Percentiles rank a stretch among this genome's conserved stretches.
These are phyloP conservation scores for Colletotrichum shisoi DNA, from an alignment of 2,329 filamentous ascomycete species.

Conservation along the genomic window DNA sequence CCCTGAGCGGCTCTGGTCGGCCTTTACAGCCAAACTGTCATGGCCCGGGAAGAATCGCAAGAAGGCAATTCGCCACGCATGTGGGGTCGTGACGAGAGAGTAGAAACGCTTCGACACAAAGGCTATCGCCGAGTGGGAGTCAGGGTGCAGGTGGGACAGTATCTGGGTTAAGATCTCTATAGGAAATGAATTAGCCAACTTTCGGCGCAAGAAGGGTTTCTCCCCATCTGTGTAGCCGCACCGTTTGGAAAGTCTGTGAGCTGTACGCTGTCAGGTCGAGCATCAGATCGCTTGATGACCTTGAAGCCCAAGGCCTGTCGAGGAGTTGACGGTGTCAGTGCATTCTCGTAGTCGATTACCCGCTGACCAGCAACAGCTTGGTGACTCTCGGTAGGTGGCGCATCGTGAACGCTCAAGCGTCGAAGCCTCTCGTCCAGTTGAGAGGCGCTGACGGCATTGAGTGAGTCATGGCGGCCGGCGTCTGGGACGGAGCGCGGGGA, in stretches of 20 bases:
- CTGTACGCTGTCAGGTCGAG: conserved; percentile 52
- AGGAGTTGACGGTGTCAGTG: conserved; percentile 57
- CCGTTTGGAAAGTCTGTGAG: conserved; percentile 79
- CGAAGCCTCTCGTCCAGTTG: conserved; percentile 60
- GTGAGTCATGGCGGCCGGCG: conserved; percentile 42
- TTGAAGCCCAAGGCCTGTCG: conserved; percentile 63
- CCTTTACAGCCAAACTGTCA: conserved; percentile 59
- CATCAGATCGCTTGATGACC: conserved; percentile 59
- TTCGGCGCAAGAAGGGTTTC: conserved; percentile 6
- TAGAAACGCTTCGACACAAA: conserved; percentile 90
- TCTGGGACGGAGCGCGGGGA: conserved; percentile 50
- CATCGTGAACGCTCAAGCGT: conserved; percentile 58
- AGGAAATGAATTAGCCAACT: conserved; percentile 22
- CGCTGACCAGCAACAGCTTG: conserved; percentile 58
- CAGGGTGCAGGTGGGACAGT: conserved; percentile 85
- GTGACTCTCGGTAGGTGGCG: conserved; percentile 42
- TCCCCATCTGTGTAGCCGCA: conserved; percentile 51
- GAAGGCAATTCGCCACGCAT: conserved; percentile 94
- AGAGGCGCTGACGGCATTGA: conserved; percentile 51
- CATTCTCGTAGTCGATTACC: conserved; percentile 69
- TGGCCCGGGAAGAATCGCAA: conserved; percentile 87
- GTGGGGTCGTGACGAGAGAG: conserved; percentile 83
- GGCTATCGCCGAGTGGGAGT: conserved; percentile 81
- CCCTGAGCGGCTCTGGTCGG: conserved; percentile 48
- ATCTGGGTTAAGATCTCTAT: conserved; percentile 91